Evolutionary conservation across 2,329 filamentous ascomycete genomes (phyloP), one percentile per base, ranked within the genome.

Genomic region (Stachybotrys chlorohalonatus): DNA sequence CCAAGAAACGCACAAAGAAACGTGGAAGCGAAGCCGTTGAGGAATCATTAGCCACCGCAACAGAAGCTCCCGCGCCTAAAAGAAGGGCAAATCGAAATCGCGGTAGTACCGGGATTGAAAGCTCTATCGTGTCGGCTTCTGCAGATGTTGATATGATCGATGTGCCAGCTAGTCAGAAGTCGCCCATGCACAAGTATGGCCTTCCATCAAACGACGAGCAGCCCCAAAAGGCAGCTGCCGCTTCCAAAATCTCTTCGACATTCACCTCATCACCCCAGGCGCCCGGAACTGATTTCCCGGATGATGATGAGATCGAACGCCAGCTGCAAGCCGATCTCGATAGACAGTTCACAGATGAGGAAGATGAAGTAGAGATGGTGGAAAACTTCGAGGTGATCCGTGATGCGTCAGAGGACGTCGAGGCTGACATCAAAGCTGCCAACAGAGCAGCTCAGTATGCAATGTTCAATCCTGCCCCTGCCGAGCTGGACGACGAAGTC

Each of bases 271-370:
- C 72, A 2, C 55, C 73, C 5, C 65, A 66, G 42, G 65, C 63
- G 4, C 66, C 72, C 6, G 63, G 73, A n/a, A 70, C 70, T 15
- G 68, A 68, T 5, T 68, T 80, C 11, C 78, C 79, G 0, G 76
- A 82, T 54, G 84, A 89, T 57, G 80, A 83, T 1, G 85, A 87
- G 58, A 78, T 89, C 45, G 83, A 89, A 52, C 79, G 79, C 24
- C 82, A 82, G 51, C 72, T 89, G 1, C 80, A 87, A 62, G 83
- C 80, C 2, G 86, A 87, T 55, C 75, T 89, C 9, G 81, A 85
- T 48, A 73, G 76, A 32, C 79, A 76, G 1, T 63, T 80, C 31
- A 77, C 75, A 42, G 36, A 42, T 13, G 36, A 42, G 36, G 36
- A 9, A 42, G 36, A 80, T 13, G 81, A 83, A 49, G 24, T 24